These are phyloP conservation scores for Cyathus striatus DNA, from an alignment of 768 basidiomycete species.

Conservation along the genomic window DNA sequence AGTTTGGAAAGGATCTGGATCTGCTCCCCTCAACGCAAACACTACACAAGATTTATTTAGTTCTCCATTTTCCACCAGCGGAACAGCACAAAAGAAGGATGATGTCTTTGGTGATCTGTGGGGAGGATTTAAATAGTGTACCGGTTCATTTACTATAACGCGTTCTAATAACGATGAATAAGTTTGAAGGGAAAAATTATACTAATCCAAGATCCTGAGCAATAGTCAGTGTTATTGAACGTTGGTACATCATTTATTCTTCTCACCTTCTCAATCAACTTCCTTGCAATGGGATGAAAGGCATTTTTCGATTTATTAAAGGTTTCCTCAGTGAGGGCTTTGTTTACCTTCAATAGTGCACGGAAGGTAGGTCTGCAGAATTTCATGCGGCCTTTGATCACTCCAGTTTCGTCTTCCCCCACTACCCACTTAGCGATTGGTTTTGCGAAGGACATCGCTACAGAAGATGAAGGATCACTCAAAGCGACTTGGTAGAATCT, in stretches of 20 bases:
- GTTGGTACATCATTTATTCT: too few relatives aligned
- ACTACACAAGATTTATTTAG: conserved; percentile 29
- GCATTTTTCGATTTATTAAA: conserved; percentile 42
- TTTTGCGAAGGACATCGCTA: conserved; percentile 43
- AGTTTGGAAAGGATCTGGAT: conserved; percentile 49
- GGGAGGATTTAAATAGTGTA: conserved; percentile 70
- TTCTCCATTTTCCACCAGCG: conserved; percentile 20
- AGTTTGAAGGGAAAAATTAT: neutral
- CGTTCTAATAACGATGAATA: too few relatives aligned
- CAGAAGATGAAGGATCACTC: conserved; percentile 36
- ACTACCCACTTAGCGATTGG: conserved; percentile 66
- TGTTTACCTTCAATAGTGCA: conserved; percentile 47
- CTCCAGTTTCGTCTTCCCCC: conserved; percentile 53
- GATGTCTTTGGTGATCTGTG: conserved; percentile 82
- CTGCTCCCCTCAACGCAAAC: conserved; percentile 17
- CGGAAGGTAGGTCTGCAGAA: conserved; percentile 72
- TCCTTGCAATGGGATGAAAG: conserved; percentile 78
- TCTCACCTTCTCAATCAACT: conserved; percentile 70
- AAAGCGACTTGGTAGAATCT: conserved; percentile 77
- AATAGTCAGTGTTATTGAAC: too few relatives aligned
- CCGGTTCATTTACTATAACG: too few relatives aligned
- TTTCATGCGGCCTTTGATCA: conserved; percentile 80
- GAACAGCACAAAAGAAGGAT: conserved; percentile 52
- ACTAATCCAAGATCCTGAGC: conserved; percentile 6
- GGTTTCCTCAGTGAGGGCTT: conserved; percentile 41